Conservation (phyloP, 208 protist genomes). For the Endotrypanum monterogeii region DNA sequence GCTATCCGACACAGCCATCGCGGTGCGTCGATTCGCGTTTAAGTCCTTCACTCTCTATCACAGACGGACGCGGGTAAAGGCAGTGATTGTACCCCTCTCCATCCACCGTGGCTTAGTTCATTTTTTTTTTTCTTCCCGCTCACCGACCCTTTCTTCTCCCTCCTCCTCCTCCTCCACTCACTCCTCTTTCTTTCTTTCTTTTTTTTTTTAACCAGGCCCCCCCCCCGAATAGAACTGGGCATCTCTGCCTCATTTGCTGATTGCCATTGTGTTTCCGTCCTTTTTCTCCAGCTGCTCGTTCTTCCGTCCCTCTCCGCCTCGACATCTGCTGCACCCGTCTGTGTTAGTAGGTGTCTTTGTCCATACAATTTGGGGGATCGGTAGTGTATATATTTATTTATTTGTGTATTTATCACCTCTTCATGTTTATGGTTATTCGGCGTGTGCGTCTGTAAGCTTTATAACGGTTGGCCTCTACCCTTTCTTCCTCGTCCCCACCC, state of each 20-base stretch:
- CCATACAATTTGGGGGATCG: neutral
- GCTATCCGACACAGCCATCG: neutral
- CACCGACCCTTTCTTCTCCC: neutral
- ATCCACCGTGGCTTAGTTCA: neutral
- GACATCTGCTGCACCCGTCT: neutral
- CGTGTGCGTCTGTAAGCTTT: neutral
- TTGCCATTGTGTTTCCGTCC: neutral
- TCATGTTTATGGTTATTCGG: neutral
- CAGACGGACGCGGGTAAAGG: neutral
- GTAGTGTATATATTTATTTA: neutral
- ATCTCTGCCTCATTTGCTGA: neutral
- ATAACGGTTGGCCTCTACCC: neutral
- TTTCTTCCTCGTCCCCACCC: neutral
- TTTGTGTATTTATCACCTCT: neutral
- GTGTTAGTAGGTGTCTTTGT: too few relatives aligned
- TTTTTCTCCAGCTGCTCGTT: neutral
- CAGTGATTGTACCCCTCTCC: neutral
- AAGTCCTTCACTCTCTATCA: neutral
- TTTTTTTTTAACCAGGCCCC: neutral
- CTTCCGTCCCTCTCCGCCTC: neutral
- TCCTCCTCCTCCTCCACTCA: neutral
- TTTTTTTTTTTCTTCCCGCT: too few relatives aligned
- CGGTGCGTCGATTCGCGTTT: neutral
- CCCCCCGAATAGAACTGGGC: neutral
- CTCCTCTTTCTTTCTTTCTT: neutral